phyloP scores from a whole-genome alignment of 805 yeast species.

The Myxozyma mucilagina region DNA sequence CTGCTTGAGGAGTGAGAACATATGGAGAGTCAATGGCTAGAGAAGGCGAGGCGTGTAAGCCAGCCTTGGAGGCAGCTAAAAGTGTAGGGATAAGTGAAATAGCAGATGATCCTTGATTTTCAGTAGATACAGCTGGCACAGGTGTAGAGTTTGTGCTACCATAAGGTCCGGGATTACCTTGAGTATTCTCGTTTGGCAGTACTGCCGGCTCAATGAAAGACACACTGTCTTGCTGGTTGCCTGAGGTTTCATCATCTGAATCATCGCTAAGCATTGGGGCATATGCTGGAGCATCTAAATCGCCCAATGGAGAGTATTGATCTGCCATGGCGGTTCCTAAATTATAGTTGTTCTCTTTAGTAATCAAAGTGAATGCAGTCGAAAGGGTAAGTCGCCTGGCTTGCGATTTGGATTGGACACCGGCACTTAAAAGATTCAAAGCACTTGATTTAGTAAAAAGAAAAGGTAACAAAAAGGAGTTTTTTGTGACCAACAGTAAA shows the following conservation, averaged over 20 bases:
- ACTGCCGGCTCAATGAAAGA: not conserved
- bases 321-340: not conserved
- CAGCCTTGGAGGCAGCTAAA: constrained; percentile 3
- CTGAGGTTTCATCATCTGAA: not conserved
- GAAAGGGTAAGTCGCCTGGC: not conserved
- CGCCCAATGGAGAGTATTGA: constrained; percentile 1
- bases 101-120: not conserved
- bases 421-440: not conserved
- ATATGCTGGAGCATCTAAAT: constrained; percentile 6
- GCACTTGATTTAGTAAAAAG: not conserved
- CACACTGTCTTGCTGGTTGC: not conserved
- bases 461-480: not conserved
- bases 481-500: not conserved
- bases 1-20: not conserved
- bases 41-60: not conserved
- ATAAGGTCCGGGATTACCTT: not conserved
- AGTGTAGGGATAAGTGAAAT: constrained; percentile 2
- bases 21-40: not conserved
- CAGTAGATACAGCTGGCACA: not conserved
- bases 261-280: constrained; percentile 6
- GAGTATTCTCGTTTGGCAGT: not conserved
- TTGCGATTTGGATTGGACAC: not conserved
- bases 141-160: not conserved
- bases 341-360: not conserved
- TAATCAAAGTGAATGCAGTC: not conserved